These are phyloP conservation scores for Paramecium sexaurelia DNA, from an alignment of 73 alveolate species.

Conservation along the genomic window DNA sequence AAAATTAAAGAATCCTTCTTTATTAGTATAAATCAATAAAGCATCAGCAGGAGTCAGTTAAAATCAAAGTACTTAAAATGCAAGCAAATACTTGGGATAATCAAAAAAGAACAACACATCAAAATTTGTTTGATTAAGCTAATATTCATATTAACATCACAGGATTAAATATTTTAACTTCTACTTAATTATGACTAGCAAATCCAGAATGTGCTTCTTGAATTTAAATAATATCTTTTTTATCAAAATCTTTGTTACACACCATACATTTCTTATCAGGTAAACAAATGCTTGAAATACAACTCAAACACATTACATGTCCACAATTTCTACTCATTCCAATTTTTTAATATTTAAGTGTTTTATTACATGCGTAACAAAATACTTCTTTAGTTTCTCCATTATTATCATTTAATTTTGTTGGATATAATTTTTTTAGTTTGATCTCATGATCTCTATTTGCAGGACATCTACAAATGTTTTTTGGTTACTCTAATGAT, in stretches of 20 bases:
- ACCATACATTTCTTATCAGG: constrained; percentile 67
- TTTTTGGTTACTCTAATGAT: constrained; percentile 69
- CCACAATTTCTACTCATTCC: constrained; percentile 89
- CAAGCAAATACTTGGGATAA: constrained; percentile 47
- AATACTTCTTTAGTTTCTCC: constrained; percentile 72
- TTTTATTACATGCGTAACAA: constrained; percentile 89
- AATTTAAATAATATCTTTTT: constrained; percentile 65
- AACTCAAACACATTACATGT: constrained; percentile 89
- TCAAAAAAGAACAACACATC: constrained; percentile 23
- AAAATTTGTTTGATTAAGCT: not conserved
- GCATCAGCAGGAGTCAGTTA: not conserved
- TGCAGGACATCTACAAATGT: constrained; percentile 75
- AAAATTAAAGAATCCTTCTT: constrained; percentile 65
- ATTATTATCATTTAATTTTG: constrained; percentile 72
- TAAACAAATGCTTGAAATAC: constrained; percentile 69
- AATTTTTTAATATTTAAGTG: constrained; percentile 80
- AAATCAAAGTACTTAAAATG: not conserved
- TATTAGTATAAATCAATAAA: constrained; percentile 45
- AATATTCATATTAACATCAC: constrained; percentile 54
- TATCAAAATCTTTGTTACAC: constrained; percentile 60
- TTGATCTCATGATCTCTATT: constrained; percentile 72
- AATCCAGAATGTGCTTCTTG: constrained; percentile 76
- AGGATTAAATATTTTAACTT: constrained; percentile 72
- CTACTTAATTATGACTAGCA: constrained; percentile 78
- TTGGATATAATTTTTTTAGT: constrained; percentile 69